Evolutionary conservation across 768 basidiomycete species (phyloP).

Genomic region (Termitomyces sp.): DNA sequence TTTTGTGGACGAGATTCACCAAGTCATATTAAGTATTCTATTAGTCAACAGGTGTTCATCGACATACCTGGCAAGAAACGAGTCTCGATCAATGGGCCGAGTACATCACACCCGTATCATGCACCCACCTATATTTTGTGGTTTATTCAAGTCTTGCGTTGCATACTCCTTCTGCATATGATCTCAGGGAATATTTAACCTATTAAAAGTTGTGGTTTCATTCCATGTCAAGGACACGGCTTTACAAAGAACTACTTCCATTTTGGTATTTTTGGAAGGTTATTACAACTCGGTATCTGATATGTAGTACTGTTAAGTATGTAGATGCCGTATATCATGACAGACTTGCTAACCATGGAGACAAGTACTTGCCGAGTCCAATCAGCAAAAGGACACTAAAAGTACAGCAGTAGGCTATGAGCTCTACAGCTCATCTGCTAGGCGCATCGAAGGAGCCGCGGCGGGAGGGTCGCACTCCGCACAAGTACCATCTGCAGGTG

Average conservation of each 20-base stretch:
- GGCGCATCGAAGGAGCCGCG: slow-evolving; percentile 4
- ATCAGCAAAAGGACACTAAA: not conserved
- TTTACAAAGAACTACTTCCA: not conserved
- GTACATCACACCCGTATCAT: too few relatives aligned
- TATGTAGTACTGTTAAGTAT: not conserved
- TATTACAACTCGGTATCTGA: not conserved
- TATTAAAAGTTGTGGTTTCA: too few relatives aligned
- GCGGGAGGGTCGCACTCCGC: slow-evolving; percentile 8
- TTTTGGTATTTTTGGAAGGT: not conserved
- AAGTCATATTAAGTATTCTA: too few relatives aligned
- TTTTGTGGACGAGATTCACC: too few relatives aligned
- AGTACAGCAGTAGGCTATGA: not conserved
- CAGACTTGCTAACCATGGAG: not conserved
- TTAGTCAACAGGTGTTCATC: too few relatives aligned
- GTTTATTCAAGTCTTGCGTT: too few relatives aligned
- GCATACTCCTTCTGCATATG: too few relatives aligned
- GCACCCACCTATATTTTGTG: too few relatives aligned
- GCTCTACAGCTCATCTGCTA: slow-evolving; percentile 17
- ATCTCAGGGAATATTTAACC: too few relatives aligned
- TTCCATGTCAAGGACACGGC: too few relatives aligned
- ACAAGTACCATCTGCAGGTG: not conserved
- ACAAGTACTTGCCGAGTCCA: not conserved
- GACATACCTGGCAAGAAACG: not conserved
- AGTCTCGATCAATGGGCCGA: too few relatives aligned
- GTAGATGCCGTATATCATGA: not conserved